Evolutionary conservation across 1,284 basidiomycete species (phyloP), one percentile per base, ranked within the genome.

Genomic region (Ustilago lituana): DNA sequence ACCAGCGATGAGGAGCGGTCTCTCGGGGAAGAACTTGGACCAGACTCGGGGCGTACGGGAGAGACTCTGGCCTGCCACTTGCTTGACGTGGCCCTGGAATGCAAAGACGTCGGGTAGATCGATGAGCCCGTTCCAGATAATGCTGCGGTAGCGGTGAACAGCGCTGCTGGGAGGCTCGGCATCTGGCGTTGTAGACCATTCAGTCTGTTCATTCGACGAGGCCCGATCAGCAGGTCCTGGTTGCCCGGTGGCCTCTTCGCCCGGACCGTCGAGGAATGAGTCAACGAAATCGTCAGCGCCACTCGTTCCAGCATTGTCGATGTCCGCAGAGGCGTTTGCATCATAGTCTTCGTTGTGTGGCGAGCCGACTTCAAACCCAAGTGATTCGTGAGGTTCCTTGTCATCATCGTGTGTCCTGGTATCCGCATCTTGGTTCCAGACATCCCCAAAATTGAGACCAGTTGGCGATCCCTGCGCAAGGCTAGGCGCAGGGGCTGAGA

Each of bases 41-140:
- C 69, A 68, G 12, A 69, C 22, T 26, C 59, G 44, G 5, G 69
- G 43, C 20, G 52, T 47, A 1, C 47, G 24, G 19, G 54, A 35
- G 33, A 65, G 37, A 35, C 51, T 51, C 27, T 65, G 67, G 2
- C 71, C 73, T 2, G 69, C 74, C 6, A 81, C 50, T 49, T 78
- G 78, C 38, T 77, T 73, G 47, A 73, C 73, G 41, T 63, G 65
- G 8, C 76, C 77, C 37, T 69, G 71, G 48, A 77, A 78, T 6
- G 77, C 65, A 23, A 71, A 75, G 38, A 66, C 56, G 29, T 80
- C 79, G 19, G 79, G 80, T 51, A 82, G 78, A 32, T 70, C 72
- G 27, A 81, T 58, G n/a, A 79, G 73, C n/a, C 80, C 80, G 22
- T 71, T 73, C 80, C 80, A 82, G 8, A 79, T 46, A 26, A 74